Base-by-base conservation (phyloP, 2,329 filamentous ascomycete species). In the Monilinia polystroma region DNA sequence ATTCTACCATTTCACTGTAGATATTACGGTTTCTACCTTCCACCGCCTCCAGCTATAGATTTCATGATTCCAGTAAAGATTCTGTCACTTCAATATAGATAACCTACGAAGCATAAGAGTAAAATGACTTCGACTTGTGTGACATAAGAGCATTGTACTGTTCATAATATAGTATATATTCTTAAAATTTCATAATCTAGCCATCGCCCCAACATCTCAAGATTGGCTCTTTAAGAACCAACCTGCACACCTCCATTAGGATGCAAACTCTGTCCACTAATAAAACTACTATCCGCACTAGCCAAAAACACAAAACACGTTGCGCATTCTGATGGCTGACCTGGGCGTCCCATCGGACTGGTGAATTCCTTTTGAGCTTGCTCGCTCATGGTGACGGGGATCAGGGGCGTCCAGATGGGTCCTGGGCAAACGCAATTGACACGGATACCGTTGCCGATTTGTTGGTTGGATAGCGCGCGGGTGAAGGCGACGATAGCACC, bases 231-330 rank as follows among this genome's bases (percentile, higher is more conserved):
- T 12, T 69, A 72, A 56, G 67, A 69, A 35, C 84, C 84, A 38
- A 87, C 81, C 68, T 86, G 78, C 47, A 81, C 79, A 53, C 85
- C 84, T n/a, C 84, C 84, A 72, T 89, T 88, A 45, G 85, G 82
- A 74, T 90, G 86, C 62, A 90, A 79, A n/a, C 80, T 83, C 80
- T 94, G 91, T 1, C 92, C 91, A 64, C 85, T 89, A 56, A 95
- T 87, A 69, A 86, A 88, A 58, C 86, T 88, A 75, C 89, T 91
- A 76, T 95, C 91, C 68, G 83, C 80, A 63, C 87, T 89, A 0
- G 91, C 91, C 70, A 96, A 80, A 78, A 95, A 95, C 4, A 95
- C 90, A 67, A 93, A 90, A 73, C 89, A 92, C 0, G 90, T 89
- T 0, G 90, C 91, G 69, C 95, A 89, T 81, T 96, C 92, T 66